phyloP scores from a whole-genome alignment of 345 rosid genomes.

The Luvunga scandens region DNA sequence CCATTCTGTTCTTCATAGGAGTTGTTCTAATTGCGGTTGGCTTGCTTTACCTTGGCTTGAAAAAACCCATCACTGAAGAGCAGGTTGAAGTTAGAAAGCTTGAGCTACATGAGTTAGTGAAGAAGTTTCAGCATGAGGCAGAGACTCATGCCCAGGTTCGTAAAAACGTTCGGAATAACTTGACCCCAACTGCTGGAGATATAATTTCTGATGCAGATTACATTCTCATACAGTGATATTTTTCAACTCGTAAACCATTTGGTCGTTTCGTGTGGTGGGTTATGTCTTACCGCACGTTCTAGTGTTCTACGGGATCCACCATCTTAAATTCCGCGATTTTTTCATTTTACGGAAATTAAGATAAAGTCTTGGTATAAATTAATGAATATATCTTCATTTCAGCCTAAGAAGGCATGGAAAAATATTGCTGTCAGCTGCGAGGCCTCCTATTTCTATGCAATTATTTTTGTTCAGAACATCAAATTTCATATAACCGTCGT shows the following conservation, averaged over 20 bases:
- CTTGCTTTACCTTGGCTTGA: conserved; percentile 71
- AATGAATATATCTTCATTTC: no score
- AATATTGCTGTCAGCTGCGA: no score
- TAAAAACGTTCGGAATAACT: conserved; percentile 42
- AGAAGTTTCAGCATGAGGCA: conserved; percentile 93
- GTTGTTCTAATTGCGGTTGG: conserved; percentile 62
- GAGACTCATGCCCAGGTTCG: conserved; percentile 92
- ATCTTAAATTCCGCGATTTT: no score
- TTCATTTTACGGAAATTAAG: neutral
- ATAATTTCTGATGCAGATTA: conserved; percentile 36
- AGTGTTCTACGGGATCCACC: no score
- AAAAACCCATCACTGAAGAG: conserved; percentile 58
- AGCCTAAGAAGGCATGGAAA: no score
- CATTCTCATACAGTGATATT: conserved; percentile 49
- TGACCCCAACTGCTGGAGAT: conserved; percentile 85
- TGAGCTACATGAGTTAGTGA: conserved; percentile 82
- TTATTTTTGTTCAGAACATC: no score
- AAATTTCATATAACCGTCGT: no score
- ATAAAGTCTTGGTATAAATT: no score
- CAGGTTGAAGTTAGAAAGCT: conserved; percentile 68
- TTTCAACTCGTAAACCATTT: neutral
- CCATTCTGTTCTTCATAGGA: conserved; percentile 49
- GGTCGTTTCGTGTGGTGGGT: neutral
- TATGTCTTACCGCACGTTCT: no score
- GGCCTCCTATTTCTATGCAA: no score